Base-by-base conservation (phyloP, 2,329 filamentous ascomycete genomes). In the Aureobasidium subglaciale region DNA sequence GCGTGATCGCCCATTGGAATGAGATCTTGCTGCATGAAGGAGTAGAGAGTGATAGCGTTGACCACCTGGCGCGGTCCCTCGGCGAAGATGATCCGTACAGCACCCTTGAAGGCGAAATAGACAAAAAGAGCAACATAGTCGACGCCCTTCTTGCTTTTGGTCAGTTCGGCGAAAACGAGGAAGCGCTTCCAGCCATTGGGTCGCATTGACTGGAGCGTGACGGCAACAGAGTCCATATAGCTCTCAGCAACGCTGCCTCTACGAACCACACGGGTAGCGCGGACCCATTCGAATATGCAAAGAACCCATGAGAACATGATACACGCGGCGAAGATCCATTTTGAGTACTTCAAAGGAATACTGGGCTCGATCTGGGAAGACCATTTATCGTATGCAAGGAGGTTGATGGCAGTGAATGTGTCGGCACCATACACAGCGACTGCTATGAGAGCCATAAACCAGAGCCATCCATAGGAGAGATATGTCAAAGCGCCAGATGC, bases 261-360 rank as follows among this genome's bases (percentile, higher is more conserved):
- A 63, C 78, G 84, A 69, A 97, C 95, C 49, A 95, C 88, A 42
- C 86, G 84, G 59, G 86, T 74, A 24, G 92, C 90, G 54, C 87
- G 83, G 45, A 95, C 67, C 74, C 88, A 90, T 70, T 95, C 88
- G 65, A 87, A 93, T 15, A 74, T 77, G 25, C 95, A 79, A 62
- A 97, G 88, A 61, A 90, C 75, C 69, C 92, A 91, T 9, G 91
- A 97, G 32, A 93, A 78, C 60, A 97, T 86, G 67, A 99, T 97
- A 69, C 91, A 96, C 56, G 83, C 82, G 25, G 89, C 87, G 69
- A 97, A 99, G 68, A 99, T 91, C 90, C 91, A 96, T 74, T 93
- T 95, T 11, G 90, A 87, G 54, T 92, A 81, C 46, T 82, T 75
- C 65, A 95, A 83, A 3, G 84, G 81, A 61, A 97, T 86, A 37